Percentiles rank a stretch among this genome's conserved stretches.
Evolutionary conservation across 192 early-diverging fungal genomes (phyloP).

Genomic region (Gigaspora rosea): DNA sequence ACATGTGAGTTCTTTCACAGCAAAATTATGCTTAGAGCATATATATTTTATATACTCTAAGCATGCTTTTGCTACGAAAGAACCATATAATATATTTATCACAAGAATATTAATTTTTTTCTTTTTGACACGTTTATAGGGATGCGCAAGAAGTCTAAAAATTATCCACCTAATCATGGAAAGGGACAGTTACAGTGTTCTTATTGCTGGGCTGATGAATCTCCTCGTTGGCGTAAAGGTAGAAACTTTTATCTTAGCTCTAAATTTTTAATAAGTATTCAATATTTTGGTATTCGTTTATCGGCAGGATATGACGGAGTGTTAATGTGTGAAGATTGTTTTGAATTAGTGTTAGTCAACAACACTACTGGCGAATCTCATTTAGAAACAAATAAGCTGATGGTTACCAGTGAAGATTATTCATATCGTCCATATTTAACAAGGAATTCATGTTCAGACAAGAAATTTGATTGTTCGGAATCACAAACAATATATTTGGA

Average conservation of each 20-base stretch:
- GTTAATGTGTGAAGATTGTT: constrained; percentile 71
- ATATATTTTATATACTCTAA: not conserved
- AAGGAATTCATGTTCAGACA: constrained; percentile 51
- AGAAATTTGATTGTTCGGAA: constrained; percentile 50
- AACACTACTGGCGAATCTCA: constrained; percentile 34
- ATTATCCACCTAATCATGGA: not conserved
- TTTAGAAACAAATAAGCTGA: constrained; percentile 47
- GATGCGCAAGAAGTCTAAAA: constrained; percentile 20
- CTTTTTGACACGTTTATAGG: constrained; percentile 2
- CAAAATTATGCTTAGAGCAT: not conserved
- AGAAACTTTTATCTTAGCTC: not conserved
- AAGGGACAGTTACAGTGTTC: constrained; percentile 47
- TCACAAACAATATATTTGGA: constrained; percentile 53
- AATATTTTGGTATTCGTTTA: not conserved
- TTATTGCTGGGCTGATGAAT: constrained; percentile 63
- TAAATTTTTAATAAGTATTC: not conserved
- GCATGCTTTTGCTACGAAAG: constrained; percentile 31
- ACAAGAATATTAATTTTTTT: not conserved
- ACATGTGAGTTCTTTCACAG: no score
- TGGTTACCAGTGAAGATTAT: constrained; percentile 65
- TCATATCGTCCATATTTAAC: constrained; percentile 69
- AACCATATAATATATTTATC: not conserved
- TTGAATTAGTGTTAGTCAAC: constrained; percentile 53
- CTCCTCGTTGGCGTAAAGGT: constrained; percentile 66
- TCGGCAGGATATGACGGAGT: constrained; percentile 66